Evolutionary conservation across 345 rosid genomes (phyloP).

Genomic region (Ceriops zippeliana): DNA sequence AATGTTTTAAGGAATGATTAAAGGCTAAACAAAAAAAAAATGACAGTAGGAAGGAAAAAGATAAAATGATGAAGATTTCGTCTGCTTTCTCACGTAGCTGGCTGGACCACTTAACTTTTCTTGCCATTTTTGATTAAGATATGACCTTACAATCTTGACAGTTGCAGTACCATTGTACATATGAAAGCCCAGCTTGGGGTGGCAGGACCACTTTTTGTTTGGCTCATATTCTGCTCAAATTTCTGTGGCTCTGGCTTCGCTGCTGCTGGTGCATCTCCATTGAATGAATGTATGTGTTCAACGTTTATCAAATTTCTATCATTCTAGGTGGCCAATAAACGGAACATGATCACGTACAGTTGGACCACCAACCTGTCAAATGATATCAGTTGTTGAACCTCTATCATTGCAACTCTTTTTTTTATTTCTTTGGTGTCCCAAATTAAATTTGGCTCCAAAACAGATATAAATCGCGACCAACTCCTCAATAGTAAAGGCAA

Average conservation of each 20-base stretch:
- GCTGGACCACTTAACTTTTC: constrained; percentile 27
- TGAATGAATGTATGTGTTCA: not conserved
- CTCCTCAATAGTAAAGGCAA: too few species aligned
- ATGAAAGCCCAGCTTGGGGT: constrained; percentile 5
- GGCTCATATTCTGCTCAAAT: constrained; percentile 25
- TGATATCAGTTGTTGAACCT: too few species aligned
- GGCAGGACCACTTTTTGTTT: constrained; percentile 33
- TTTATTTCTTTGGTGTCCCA: too few species aligned
- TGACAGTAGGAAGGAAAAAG: not conserved
- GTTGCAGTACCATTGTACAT: constrained; percentile 16
- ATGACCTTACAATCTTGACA: constrained; percentile 41
- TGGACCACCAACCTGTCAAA: too few species aligned
- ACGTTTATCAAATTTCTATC: not conserved
- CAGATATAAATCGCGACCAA: too few species aligned
- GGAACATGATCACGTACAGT: not conserved
- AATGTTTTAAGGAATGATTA: not conserved
- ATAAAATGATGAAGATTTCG: constrained; percentile 11
- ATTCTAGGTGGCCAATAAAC: not conserved
- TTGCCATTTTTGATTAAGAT: constrained; percentile 37
- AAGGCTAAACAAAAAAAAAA: not conserved
- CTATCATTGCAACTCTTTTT: too few species aligned
- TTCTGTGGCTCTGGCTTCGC: constrained; percentile 22
- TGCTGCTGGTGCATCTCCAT: not conserved
- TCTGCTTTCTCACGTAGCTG: constrained; percentile 1
- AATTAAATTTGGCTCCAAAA: too few species aligned